Evolutionary conservation across 2,329 filamentous ascomycete species (phyloP), one percentile per base, ranked within the genome.

Genomic region (Sporothrix variecibatus): DNA sequence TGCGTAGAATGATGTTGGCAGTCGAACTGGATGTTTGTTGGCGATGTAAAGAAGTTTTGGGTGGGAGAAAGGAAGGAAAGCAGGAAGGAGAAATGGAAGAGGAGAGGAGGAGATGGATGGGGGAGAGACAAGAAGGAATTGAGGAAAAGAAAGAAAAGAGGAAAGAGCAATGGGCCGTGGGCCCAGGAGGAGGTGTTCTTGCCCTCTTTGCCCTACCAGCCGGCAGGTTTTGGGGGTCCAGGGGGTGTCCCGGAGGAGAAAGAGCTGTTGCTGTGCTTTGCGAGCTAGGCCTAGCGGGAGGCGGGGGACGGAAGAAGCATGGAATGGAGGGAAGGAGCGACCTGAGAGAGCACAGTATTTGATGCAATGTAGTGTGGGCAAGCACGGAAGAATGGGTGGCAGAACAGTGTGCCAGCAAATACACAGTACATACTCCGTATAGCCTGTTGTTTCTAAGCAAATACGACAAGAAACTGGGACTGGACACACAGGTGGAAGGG

Each of bases 271-370:
- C 62, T 9, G 9, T 26, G 38, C 46, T 17, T 70, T 31, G 67
- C 46, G 11, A 71, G 69, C 69, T 71, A 71, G 69, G 69, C 38
- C 69, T 71, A 71, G 69, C 69, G 69, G 69, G 69, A 71, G 69
- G 69, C 69, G 69, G 69, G 49, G 46, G 23, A 71, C 69, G 53
- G 53, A 58, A 26, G 67, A 46, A 70, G 67, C 17, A 58, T 31
- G 38, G 15, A 71, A 28, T 46, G 53, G 23, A 49, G 38, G n/a
- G 51, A 56, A 43, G n/a, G 49, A 40, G 68, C 49, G 68, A 71
- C 51, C 46, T 38, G 49, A 46, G 62, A 40, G 20, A 40, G 62
- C 38, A 65, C n/a, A 43, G 40, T 43, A 11, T 62, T 34, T 15
- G 34, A 17, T 28, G 49, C 11, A 51, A 51, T 56, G 26, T 26